phyloP scores from a whole-genome alignment of 2,329 filamentous ascomycete genomes.

The Ramularia collo-cygni region DNA sequence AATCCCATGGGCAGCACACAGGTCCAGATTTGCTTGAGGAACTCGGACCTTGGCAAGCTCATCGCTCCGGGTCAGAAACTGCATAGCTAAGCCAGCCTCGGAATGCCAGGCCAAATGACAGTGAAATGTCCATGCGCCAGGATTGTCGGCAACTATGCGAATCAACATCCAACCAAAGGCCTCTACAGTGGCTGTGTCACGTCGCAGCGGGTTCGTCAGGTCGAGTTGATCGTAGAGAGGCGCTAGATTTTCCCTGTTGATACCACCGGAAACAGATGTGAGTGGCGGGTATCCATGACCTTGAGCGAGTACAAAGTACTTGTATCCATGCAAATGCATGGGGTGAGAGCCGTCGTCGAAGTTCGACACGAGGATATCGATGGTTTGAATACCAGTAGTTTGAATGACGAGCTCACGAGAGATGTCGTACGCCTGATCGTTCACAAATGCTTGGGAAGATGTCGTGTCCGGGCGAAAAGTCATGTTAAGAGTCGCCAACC shows the following conservation, averaged over 20 bases:
- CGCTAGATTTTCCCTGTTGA: slow-evolving; percentile 22
- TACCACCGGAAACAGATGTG: slow-evolving; percentile 16
- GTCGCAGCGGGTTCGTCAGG: slow-evolving; percentile 38
- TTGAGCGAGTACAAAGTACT: slow-evolving; percentile 31
- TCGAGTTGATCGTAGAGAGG: slow-evolving; percentile 31
- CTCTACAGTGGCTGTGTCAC: slow-evolving; percentile 49
- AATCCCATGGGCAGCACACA: slow-evolving; percentile 46
- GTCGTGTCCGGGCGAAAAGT: slow-evolving; percentile 16
- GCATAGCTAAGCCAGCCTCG: slow-evolving; percentile 54
- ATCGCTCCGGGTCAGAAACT: slow-evolving; percentile 47
- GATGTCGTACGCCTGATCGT: slow-evolving; percentile 17
- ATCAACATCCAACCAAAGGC: slow-evolving; percentile 51
- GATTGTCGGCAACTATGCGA: slow-evolving; percentile 51
- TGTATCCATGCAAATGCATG: slow-evolving; percentile 32
- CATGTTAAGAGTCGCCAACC: slow-evolving; percentile 30
- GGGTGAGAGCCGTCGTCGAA: slow-evolving; percentile 33
- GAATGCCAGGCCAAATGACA: slow-evolving; percentile 55
- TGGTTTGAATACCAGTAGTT: slow-evolving; percentile 30
- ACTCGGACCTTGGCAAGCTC: slow-evolving; percentile 38
- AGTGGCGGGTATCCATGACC: slow-evolving; percentile 28
- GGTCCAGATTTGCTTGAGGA: slow-evolving; percentile 38
- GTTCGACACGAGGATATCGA: slow-evolving; percentile 29
- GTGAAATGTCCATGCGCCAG: slow-evolving; percentile 53
- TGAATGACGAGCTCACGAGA: slow-evolving; percentile 31
- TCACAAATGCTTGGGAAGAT: slow-evolving; percentile 5